Evolutionary conservation across 202 grass and related monocot genomes (phyloP), one percentile per base, ranked within the genome.

Genomic region (Schoenoplectus triqueter): DNA sequence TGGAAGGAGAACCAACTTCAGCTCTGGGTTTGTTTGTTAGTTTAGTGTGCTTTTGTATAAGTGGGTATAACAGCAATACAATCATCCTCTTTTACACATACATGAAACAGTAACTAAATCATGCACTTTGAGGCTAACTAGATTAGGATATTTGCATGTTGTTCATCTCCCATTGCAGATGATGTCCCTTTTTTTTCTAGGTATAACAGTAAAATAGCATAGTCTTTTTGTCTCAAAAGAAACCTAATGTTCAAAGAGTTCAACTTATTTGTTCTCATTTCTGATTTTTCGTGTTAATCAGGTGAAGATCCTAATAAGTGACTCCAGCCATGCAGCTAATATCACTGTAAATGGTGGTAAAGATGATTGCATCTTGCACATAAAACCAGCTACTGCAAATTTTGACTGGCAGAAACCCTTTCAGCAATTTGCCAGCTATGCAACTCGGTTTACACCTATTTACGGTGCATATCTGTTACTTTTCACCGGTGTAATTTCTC

Each of bases 381-480:
- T 86, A n/a, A 14, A 14, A 47, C 82, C 73, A 7, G 13, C 81
- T 55, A 31, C 39, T 18, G 22, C 86, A 8, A 15, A 1, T 87
- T 89, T 56, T 87, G 56, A 95, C 62, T 92, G 62, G 90, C 89
- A 91, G 70, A 84, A 89, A 17, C 66, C 85, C 22, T 85, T 95
- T 67, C 88, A 87, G 82, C 86, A 86, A 81, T 20, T 95, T 18
- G 69, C 87, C 65, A 69, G 39, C 85, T 95, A 92, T 69, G 91
- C 88, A 64, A 85, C 87, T 40, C 90, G 10, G 22, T 44, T 92
- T 57, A 95, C 88, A 63, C 96, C 96, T 62, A 95, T 98, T 77
- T 95, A 98, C 39, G 90, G 91, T 79, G 87, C 86, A 46, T 98
- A 86, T 69, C 49, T 93, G 48, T 76, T 94, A 31, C 67, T 87